These are phyloP conservation scores for Penicillium sp. DNA, from an alignment of 2,329 filamentous ascomycete species.

Conservation along the genomic window DNA sequence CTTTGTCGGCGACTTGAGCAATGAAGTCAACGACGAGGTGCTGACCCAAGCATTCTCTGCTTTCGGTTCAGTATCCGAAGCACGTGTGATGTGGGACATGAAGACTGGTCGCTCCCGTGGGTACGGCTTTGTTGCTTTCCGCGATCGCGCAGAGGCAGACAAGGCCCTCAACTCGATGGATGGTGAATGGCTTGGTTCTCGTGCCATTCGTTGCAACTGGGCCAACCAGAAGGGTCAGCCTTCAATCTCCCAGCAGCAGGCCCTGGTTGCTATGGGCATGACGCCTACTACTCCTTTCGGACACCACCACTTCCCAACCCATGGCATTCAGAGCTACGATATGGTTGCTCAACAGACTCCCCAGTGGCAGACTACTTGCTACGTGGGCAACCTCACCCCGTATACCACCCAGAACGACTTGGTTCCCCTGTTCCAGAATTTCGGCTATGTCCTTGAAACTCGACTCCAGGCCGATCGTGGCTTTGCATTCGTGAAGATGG, in stretches of 20 bases:
- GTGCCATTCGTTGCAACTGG: conserved; percentile 99
- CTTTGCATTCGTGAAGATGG: conserved; percentile 99
- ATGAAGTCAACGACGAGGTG: conserved; percentile 97
- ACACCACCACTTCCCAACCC: conserved; percentile 95
- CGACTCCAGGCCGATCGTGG: conserved; percentile 97
- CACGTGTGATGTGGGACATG: conserved; percentile 99
- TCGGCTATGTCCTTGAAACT: conserved; percentile 94
- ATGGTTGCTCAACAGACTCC: conserved; percentile 95
- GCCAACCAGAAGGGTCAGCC: conserved; percentile 99
- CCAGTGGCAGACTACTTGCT: conserved; percentile 97
- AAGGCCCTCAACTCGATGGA: conserved; percentile 98
- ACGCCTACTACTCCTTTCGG: conserved; percentile 94
- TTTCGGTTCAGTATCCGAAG: conserved; percentile 93
- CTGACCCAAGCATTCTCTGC: conserved; percentile 91
- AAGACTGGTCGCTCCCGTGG: conserved; percentile 97
- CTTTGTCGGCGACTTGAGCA: conserved; percentile 95
- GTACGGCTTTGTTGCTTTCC: conserved; percentile 97
- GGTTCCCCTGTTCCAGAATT: conserved; percentile 98
- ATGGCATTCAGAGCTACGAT: conserved; percentile 95
- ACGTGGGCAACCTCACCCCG: conserved; percentile 94
- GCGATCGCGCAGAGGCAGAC: conserved; percentile 88
- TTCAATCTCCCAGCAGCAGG: conserved; percentile 95
- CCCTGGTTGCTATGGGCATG: conserved; percentile 97
- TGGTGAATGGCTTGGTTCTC: conserved; percentile 96
- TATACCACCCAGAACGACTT: conserved; percentile 97